Evolutionary conservation across 352 stramenopile genomes (phyloP).

Genomic region (Phytophthora citricola): DNA sequence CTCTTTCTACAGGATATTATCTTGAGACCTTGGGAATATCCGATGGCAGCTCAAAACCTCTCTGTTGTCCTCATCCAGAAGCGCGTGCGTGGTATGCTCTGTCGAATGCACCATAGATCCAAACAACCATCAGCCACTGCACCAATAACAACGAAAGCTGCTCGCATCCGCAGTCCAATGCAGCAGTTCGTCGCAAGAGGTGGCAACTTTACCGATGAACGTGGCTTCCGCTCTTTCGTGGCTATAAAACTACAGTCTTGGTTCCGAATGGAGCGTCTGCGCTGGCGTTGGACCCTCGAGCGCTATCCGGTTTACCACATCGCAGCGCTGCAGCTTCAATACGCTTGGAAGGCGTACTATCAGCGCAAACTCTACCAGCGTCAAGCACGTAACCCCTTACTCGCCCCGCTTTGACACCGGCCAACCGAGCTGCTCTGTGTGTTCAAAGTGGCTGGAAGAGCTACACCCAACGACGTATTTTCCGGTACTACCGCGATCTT

Average conservation of each 20-base stretch:
- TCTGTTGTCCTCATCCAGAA: conserved; percentile 83
- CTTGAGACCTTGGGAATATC: conserved; percentile 72
- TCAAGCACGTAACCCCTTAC: conserved; percentile 4
- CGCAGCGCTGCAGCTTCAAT: conserved; percentile 85
- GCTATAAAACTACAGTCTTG: conserved; percentile 70
- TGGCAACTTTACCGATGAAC: conserved; percentile 61
- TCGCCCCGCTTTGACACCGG: conserved; percentile 34
- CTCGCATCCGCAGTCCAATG: conserved; percentile 53
- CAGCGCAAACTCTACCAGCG: conserved; percentile 48
- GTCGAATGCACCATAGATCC: conserved; percentile 31
- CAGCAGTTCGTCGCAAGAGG: conserved; percentile 71
- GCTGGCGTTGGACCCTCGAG: conserved; percentile 54
- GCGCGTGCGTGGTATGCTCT: conserved; percentile 68
- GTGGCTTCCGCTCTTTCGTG: conserved; percentile 67
- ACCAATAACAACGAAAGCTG: conserved; percentile 5
- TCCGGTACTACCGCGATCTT: conserved; percentile 80
- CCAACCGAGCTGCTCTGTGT: conserved; percentile 47
- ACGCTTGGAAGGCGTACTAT: conserved; percentile 65
- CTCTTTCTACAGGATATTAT: conserved; percentile 59
- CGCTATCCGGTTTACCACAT: conserved; percentile 86
- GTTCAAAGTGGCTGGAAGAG: conserved; percentile 76
- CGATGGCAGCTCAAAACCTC: conserved; percentile 85
- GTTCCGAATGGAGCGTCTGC: conserved; percentile 62
- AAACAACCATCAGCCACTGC: conserved; percentile 4
- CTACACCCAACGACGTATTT: conserved; percentile 82